These are phyloP conservation scores for Eucalyptus curtisii DNA, from an alignment of 345 rosid species.

Conservation along the genomic window DNA sequence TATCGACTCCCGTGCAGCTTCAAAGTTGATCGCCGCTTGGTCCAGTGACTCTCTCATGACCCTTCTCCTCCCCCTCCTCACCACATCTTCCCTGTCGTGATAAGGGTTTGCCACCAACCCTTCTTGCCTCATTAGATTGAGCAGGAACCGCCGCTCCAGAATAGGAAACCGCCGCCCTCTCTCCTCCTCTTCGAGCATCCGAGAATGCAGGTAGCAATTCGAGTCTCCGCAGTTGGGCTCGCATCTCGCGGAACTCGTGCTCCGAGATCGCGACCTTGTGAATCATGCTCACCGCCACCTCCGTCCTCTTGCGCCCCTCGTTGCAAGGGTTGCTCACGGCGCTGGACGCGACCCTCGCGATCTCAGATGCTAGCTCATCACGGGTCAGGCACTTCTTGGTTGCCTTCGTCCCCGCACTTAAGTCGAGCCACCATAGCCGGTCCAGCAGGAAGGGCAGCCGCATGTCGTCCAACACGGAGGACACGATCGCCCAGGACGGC, in stretches of 20 bases:
- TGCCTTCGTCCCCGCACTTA: not conserved
- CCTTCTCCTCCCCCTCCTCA: not conserved
- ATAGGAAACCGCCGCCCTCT: not conserved
- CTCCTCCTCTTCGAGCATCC: not conserved
- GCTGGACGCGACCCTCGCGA: not conserved
- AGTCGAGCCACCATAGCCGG: not conserved
- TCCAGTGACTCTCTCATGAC: not conserved
- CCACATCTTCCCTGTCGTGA: not conserved
- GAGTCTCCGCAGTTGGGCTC: not conserved
- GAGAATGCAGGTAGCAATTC: not conserved
- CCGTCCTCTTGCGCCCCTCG: not conserved
- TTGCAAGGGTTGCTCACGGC: not conserved
- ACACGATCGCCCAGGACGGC: not conserved
- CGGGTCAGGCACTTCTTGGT: not conserved
- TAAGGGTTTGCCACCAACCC: not conserved
- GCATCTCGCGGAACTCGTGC: not conserved
- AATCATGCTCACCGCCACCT: not conserved
- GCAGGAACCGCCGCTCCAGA: not conserved
- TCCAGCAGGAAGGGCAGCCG: not conserved
- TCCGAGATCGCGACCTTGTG: not conserved
- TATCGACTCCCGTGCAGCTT: not conserved
- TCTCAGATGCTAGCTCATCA: not conserved
- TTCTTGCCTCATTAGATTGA: not conserved
- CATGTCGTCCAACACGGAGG: not conserved
- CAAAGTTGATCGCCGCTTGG: not conserved